phyloP scores from a whole-genome alignment of 306 rosid genomes.

The Psophocarpus tetragonolobus region DNA sequence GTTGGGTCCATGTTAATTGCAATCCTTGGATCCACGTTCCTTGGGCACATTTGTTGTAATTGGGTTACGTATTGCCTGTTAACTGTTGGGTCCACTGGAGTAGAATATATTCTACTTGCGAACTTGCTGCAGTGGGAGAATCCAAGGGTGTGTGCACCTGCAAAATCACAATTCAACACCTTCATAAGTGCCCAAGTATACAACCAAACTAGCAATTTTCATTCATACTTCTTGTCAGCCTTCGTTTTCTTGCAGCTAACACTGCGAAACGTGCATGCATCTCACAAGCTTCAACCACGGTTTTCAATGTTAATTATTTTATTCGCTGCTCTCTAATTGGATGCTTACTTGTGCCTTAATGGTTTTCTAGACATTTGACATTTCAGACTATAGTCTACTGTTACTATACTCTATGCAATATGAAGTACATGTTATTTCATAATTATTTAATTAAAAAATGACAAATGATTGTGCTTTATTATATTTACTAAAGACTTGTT shows the following conservation, averaged over 20 bases:
- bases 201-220: not conserved
- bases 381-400: too few species aligned
- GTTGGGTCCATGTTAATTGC: slow-evolving; percentile 88
- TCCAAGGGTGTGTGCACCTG: slow-evolving; percentile 85
- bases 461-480: not conserved
- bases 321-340: not conserved
- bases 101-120: slow-evolving; percentile 55
- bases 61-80: slow-evolving; percentile 42
- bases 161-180: slow-evolving; percentile 8
- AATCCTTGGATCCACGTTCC: slow-evolving; percentile 54
- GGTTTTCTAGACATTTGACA: too few species aligned
- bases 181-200: not conserved
- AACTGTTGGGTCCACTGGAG: slow-evolving; percentile 54
- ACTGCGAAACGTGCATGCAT: not conserved
- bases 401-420: too few species aligned
- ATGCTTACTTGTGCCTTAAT: too few species aligned
- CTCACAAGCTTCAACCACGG: not conserved
- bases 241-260: not conserved
- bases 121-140: slow-evolving; percentile 73
- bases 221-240: not conserved
- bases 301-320: not conserved
- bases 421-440: too few species aligned
- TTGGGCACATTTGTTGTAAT: slow-evolving; percentile 60
- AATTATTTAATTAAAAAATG: too few species aligned
- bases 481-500: not conserved